Evolutionary conservation across 352 stramenopile genomes (phyloP), one percentile per base, ranked within the genome.

Genomic region (Thalassiosira hispida): DNA sequence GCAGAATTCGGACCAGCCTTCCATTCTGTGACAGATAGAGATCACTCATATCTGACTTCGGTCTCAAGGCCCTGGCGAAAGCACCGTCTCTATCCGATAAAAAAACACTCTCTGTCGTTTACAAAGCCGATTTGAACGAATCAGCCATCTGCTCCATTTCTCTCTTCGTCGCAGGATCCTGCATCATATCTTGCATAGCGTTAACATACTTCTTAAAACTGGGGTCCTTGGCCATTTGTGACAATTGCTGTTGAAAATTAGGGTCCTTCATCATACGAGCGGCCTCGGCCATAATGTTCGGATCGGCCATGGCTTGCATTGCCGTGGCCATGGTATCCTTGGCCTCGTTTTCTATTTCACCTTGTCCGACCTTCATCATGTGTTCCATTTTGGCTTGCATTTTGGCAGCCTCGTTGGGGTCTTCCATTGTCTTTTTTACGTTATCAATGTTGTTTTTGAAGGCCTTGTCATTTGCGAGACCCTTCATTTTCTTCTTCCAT

Each of bases 401-500:
- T 57, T 85, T 79, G 3, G 87, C 89, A 27, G 87, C 79, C 20
- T 85, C 68, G 31, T 88, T 81, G n/a, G 89, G 89, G 73, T 94
- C 87, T n/a, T 90, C 82, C 71, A 94, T 84, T 33, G 81, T 81
- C 46, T 93, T 79, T 51, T 66, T 77, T 2, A 84, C 60, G 47
- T 89, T 74, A 12, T 92, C 79, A 0, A 85, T 57, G 55, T 40
- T 76, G 29, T 59, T 1, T 77, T 94, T 92, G 77, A 93, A 94
- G 33, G 83, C 72, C 55, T 91, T 91, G 33, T 79, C 64, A n/a
- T 88, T 85, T 33, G 72, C 73, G 1, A 93, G 63, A 49, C 91
- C 67, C 75, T 93, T 93, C 89, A 94, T 93, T 79, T 94, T 85
- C 53, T 91, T 91, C 73, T 94, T 87, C 78, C 88, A 94, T 75